Evolutionary conservation across 352 stramenopile genomes (phyloP).

Genomic region (Blastocystis sp.): DNA sequence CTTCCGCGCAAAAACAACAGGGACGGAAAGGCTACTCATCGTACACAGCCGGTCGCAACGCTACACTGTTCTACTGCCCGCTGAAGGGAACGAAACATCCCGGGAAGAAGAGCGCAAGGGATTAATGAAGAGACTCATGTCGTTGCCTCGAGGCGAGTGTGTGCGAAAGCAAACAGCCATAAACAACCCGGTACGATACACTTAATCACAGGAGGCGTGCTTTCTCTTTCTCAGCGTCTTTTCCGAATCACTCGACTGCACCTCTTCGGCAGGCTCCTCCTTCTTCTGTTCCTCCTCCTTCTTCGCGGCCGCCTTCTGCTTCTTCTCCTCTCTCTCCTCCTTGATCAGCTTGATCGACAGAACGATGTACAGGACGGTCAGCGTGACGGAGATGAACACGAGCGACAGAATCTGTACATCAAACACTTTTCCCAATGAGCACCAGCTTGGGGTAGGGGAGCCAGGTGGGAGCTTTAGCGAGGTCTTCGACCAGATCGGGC

Average conservation of each 20-base stretch:
- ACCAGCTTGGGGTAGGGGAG: constrained; percentile 56
- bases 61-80: no score
- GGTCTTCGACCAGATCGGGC: constrained; percentile 19
- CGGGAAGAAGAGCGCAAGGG: no score
- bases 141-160: background rate
- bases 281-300: constrained; percentile 14
- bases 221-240: constrained; percentile 56
- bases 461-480: constrained; percentile 26
- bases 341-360: constrained; percentile 50
- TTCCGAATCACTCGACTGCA: background rate
- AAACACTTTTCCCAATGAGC: background rate
- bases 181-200: background rate
- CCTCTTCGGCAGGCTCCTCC: background rate
- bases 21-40: no score
- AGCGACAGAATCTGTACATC: constrained; percentile 36
- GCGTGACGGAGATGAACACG: constrained; percentile 50
- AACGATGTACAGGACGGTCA: constrained; percentile 54
- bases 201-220: constrained; percentile 46
- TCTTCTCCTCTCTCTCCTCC: constrained; percentile 49
- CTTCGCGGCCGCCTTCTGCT: background rate
- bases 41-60: no score
- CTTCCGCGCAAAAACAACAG: no score
- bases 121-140: no score
- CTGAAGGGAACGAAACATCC: no score
- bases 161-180: background rate